Percentiles rank a stretch among this genome's conserved stretches.
phyloP scores from a whole-genome alignment of 2,329 filamentous ascomycete species.

The Alternaria sp. region DNA sequence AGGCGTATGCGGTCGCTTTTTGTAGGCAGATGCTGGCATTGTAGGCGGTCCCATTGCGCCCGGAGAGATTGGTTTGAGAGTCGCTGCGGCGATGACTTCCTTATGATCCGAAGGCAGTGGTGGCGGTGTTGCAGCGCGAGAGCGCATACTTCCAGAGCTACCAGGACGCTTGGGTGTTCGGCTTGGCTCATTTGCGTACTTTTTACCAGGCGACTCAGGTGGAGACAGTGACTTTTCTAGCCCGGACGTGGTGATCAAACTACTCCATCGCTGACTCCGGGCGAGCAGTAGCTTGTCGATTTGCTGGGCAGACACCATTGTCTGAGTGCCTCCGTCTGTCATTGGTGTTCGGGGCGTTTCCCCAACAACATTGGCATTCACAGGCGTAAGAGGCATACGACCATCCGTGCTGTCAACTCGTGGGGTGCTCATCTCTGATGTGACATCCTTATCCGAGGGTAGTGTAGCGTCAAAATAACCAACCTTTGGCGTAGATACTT shows the following conservation, averaged over 20 bases:
- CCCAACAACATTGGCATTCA: conserved; percentile 34
- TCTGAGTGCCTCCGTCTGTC: conserved; percentile 81
- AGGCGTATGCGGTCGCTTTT: conserved; percentile 54
- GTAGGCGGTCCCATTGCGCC: conserved; percentile 82
- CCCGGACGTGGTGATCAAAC: conserved; percentile 39
- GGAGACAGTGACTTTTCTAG: conserved; percentile 44
- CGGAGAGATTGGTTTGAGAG: conserved; percentile 60
- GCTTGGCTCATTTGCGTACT: conserved; percentile 34
- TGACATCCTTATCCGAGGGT: conserved; percentile 54
- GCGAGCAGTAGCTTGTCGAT: conserved; percentile 79
- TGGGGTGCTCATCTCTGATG: conserved; percentile 7
- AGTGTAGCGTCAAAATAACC: conserved; percentile 56
- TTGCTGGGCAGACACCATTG: conserved; percentile 79
- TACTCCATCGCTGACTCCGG: conserved; percentile 52
- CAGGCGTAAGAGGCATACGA: conserved; percentile 35
- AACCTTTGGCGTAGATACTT: conserved; percentile 44
- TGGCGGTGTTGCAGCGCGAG: conserved; percentile 64
- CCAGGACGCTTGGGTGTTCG: conserved; percentile 66
- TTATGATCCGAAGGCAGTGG: conserved; percentile 85
- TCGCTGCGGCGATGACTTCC: conserved; percentile 82
- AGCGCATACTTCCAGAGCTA: conserved; percentile 75
- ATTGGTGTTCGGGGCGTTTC: conserved; percentile 52
- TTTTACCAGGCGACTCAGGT: conserved; percentile 48
- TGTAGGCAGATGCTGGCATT: conserved; percentile 79
- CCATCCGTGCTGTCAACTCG: conserved; percentile 21